These are phyloP conservation scores for Hypoxylon sp. DNA, from an alignment of 2,329 filamentous ascomycete genomes.

Conservation along the genomic window DNA sequence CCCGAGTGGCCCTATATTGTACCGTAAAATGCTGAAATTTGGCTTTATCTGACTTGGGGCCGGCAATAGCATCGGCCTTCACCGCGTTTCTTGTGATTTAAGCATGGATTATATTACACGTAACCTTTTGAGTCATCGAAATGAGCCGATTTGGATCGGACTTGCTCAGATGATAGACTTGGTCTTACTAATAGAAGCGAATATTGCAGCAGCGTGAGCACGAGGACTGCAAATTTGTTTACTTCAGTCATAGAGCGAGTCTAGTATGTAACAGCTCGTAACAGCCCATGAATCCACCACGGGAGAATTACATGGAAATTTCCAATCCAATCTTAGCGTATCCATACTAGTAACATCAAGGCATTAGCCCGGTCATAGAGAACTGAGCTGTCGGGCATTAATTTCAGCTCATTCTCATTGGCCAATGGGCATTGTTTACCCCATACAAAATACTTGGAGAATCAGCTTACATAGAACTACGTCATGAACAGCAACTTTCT, in stretches of 20 bases:
- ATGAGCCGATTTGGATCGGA: constrained; percentile 8
- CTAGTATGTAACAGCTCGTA: not conserved
- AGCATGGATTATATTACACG: constrained; percentile 14
- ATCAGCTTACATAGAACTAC: constrained; percentile 7
- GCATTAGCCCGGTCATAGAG: not conserved
- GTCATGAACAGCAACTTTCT: constrained; percentile 14
- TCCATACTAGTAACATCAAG: not conserved
- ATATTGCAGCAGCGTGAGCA: not conserved
- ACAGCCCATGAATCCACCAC: not conserved
- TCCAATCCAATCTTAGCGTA: constrained; percentile 3
- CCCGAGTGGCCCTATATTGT: not conserved
- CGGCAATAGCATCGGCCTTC: constrained; percentile 5
- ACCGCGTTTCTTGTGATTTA: constrained; percentile 10
- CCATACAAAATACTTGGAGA: constrained; percentile 9
- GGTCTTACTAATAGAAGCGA: not conserved
- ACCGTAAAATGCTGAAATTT: not conserved
- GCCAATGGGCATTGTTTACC: constrained; percentile 7
- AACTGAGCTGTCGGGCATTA: not conserved
- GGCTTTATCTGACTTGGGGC: not conserved
- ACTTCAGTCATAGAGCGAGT: not conserved
- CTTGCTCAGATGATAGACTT: not conserved
- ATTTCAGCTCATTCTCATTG: constrained; percentile 13
- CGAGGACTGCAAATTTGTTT: not conserved
- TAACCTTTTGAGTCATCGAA: constrained; percentile 17
- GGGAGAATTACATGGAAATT: constrained; percentile 9